These are phyloP conservation scores for Aspergillus persii DNA, from an alignment of 2,329 filamentous ascomycete species.

Conservation along the genomic window DNA sequence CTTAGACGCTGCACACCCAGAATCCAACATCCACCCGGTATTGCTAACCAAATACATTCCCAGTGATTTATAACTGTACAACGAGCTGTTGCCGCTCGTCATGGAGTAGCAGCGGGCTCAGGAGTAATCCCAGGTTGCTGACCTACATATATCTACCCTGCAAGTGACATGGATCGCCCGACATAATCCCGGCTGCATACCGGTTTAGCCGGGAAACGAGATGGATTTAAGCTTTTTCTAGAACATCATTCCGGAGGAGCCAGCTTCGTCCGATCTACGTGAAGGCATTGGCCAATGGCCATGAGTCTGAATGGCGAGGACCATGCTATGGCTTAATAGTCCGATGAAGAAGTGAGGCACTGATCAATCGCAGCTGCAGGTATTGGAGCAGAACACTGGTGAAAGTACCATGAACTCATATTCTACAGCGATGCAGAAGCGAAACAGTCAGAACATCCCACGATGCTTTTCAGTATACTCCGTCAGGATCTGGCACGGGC, in stretches of 20 bases:
- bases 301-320: neutral
- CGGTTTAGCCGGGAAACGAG: neutral
- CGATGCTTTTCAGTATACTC: too few species aligned
- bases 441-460: too few species aligned
- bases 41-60: slow-evolving; percentile 48
- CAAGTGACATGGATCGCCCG: neutral
- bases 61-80: slow-evolving; percentile 42
- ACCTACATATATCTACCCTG: neutral
- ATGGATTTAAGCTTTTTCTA: neutral
- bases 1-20: slow-evolving; percentile 9
- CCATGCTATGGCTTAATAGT: neutral
- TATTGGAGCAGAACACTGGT: neutral
- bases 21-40: slow-evolving; percentile 45
- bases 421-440: too few species aligned
- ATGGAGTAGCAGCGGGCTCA: too few species aligned
- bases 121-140: neutral
- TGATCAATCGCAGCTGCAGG: too few species aligned
- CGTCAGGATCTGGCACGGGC: too few species aligned
- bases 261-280: neutral
- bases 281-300: neutral
- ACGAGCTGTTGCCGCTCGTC: too few species aligned
- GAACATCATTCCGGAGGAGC: neutral
- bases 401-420: too few species aligned
- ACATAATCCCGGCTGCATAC: neutral
- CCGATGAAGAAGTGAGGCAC: too few species aligned